Evolutionary conservation across 2,329 filamentous ascomycete genomes (phyloP).

Genomic region (Xylariaceae sp.): DNA sequence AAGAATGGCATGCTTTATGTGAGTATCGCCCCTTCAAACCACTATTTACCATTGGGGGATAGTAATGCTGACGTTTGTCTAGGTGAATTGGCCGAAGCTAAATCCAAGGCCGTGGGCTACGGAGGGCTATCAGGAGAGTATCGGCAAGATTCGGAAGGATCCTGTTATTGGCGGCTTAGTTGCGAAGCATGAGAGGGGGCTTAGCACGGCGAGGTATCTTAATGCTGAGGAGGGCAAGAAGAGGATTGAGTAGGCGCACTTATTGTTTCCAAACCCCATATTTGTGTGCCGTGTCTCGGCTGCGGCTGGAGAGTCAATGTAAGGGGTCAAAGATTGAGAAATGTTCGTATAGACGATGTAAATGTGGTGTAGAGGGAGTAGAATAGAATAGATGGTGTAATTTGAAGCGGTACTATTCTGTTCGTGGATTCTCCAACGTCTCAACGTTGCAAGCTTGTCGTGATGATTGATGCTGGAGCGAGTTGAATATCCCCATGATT

Average conservation of each 20-base stretch:
- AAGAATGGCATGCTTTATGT: slow-evolving; percentile 91
- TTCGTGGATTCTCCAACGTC: too few species aligned
- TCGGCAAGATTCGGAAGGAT: slow-evolving; percentile 79
- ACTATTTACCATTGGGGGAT: neutral
- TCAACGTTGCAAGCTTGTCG: too few species aligned
- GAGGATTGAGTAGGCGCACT: slow-evolving; percentile 69
- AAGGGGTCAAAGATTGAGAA: too few species aligned
- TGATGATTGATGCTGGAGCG: too few species aligned
- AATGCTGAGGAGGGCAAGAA: slow-evolving; percentile 98
- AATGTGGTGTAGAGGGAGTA: too few species aligned
- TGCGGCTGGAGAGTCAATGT: too few species aligned
- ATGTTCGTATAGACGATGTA: too few species aligned
- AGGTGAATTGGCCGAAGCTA: slow-evolving; percentile 98
- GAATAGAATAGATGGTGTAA: too few species aligned
- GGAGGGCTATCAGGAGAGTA: slow-evolving; percentile 85
- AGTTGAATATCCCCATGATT: too few species aligned
- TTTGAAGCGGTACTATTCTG: too few species aligned
- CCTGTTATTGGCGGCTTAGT: slow-evolving; percentile 75
- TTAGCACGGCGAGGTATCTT: slow-evolving; percentile 77
- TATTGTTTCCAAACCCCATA: too few species aligned
- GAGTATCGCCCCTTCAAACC: slow-evolving; percentile 42
- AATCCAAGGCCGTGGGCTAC: slow-evolving; percentile 83
- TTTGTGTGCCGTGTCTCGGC: too few species aligned
- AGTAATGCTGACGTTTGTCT: neutral
- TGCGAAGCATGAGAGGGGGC: slow-evolving; percentile 72